These are phyloP conservation scores for Euclidium syriacum DNA, from an alignment of 345 rosid species.

Conservation along the genomic window DNA sequence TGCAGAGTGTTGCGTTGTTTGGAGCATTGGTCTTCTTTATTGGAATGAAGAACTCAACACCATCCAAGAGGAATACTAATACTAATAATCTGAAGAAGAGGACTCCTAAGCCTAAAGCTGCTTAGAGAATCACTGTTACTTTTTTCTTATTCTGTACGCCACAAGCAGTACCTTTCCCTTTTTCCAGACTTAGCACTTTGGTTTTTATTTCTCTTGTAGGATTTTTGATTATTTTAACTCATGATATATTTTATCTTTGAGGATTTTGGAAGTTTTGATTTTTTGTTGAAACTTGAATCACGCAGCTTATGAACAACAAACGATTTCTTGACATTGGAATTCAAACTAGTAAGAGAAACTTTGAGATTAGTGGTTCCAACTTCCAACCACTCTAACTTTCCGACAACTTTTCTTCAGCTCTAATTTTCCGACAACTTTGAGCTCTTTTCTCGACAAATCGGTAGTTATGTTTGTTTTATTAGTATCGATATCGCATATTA, in stretches of 20 bases:
- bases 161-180: background rate
- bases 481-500: no score
- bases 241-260: background rate
- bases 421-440: no score
- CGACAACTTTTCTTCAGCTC: no score
- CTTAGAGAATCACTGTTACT: conserved; percentile 23
- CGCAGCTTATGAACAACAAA: background rate
- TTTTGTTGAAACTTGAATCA: conserved; percentile 7
- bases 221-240: conserved; percentile 21
- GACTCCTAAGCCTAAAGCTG: conserved; percentile 44
- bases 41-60: conserved; percentile 81
- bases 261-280: conserved; percentile 19
- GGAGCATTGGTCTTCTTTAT: conserved; percentile 84
- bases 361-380: no score
- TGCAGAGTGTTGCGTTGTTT: conserved; percentile 72
- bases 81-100: conserved; percentile 62
- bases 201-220: conserved; percentile 1
- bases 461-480: no score
- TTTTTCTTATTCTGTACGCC: background rate
- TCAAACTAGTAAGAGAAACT: no score
- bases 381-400: no score
- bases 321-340: background rate
- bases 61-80: conserved; percentile 39
- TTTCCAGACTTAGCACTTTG: background rate
- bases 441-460: no score